Evolutionary conservation across 139 green algal species (phyloP).

Genomic region (Closterium sp.): DNA sequence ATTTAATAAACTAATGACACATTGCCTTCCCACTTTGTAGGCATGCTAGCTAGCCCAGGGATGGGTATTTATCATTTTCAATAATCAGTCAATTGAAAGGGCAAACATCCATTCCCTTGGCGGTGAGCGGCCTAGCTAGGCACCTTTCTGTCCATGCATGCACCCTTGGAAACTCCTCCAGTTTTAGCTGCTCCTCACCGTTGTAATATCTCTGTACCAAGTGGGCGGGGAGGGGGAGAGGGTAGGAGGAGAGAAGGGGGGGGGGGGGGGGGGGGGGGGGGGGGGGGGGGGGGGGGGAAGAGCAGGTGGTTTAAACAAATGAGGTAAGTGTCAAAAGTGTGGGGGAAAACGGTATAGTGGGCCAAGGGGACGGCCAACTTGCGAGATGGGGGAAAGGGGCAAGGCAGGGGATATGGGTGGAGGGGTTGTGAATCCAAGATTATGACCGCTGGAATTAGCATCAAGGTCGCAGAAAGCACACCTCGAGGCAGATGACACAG

Average conservation of each 20-base stretch:
- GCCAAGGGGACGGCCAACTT: no score
- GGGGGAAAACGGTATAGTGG: no score
- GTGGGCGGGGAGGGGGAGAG: not conserved
- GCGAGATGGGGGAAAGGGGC: no score
- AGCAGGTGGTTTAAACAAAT: not conserved
- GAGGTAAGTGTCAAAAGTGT: no score
- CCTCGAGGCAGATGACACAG: slow-evolving; percentile 33
- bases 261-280: no score
- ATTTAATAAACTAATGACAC: no score
- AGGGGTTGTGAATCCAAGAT: no score
- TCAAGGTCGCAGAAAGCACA: not conserved
- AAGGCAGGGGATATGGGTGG: no score
- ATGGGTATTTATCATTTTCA: no score
- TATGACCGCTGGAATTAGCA: not conserved
- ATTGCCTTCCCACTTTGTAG: no score
- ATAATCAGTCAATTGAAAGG: not conserved
- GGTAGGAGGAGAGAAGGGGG: not conserved
- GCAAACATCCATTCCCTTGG: slow-evolving; percentile 33
- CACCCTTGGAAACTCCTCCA: slow-evolving; percentile 16
- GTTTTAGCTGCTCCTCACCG: not conserved
- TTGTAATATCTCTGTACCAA: not conserved
- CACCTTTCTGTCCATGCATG: slow-evolving; percentile 13
- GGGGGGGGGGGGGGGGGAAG: no score
- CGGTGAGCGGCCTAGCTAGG: not conserved
- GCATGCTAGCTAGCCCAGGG: no score